Evolutionary conservation across 208 protist species (phyloP), one percentile per base, ranked within the genome.

Genomic region (Borovskyia barvae): DNA sequence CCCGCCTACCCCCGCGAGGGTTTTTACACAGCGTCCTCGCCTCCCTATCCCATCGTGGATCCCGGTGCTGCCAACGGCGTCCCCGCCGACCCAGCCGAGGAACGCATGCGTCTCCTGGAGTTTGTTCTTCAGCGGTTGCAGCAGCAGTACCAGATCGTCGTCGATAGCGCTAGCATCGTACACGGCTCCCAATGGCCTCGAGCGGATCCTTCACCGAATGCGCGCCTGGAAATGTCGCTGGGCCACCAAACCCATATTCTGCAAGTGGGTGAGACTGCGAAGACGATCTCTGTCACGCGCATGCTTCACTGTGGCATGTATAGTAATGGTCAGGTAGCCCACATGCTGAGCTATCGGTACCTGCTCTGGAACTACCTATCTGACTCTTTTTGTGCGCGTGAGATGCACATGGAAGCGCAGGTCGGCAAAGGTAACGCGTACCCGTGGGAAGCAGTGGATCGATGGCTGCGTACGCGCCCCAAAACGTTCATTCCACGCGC

Each of bases 101-200:
- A 84, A 26, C 49, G 45, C 22, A 69, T 52, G 25, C 74, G 77
- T 11, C 52, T 86, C 37, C 48, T 90, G 7, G 85, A 94, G 72
- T 92, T 87, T 45, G 70, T 95, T 2, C 75, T 92, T 22, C 88
- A 95, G 66, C 85, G 88, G 2, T 66, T 95, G 12, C 77, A 87
- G 48, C 80, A 95, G 57, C 80, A 91, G 57, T 92, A 90, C 64
- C 88, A 95, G 55, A 86, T 95, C 59, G 82, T 95, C 12, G 66
- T 85, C n/a, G 70, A 85, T 40, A 66, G 70, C 24, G 39, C 69
- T 20, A 66, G 67, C 30, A 63, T 69, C n/a, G 19, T 58, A 9
- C 43, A 55, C 1, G 68, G 60, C 12, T 49, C 60, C 46, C 58
- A 64, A 55, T 63, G 54, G 68, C 58, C 58, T 40, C 79, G 77